phyloP scores from a whole-genome alignment of 306 rosid species.

The Casuarina glauca region DNA sequence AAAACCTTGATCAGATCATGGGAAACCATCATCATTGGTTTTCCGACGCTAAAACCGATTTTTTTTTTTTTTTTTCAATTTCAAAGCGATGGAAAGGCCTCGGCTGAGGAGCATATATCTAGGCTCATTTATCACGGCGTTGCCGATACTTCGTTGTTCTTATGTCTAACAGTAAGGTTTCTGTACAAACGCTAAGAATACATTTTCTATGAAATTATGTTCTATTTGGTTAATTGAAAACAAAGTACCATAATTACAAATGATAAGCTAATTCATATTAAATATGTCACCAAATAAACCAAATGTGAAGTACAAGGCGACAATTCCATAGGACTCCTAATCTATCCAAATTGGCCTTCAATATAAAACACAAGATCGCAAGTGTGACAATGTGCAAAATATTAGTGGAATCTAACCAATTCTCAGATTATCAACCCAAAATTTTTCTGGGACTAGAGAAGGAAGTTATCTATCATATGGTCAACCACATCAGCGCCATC shows the following conservation, averaged over 20 bases:
- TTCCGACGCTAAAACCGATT: no score
- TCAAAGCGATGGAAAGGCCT: no score
- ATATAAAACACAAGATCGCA: conserved; percentile 35
- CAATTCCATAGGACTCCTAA: conserved; percentile 16
- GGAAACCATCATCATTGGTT: no score
- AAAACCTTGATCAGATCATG: no score
- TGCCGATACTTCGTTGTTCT: background rate
- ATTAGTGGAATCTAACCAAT: conserved; percentile 23
- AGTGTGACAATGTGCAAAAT: conserved; percentile 19
- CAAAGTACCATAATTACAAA: conserved; percentile 5
- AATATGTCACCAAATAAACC: background rate
- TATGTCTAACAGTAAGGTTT: background rate
- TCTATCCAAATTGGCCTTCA: conserved; percentile 21
- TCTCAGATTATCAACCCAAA: conserved; percentile 23
- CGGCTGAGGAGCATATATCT: no score
- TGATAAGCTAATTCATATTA: conserved; percentile 5
- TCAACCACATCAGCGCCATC: conserved; percentile 92
- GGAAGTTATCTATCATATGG: conserved; percentile 88
- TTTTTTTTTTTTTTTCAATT: no score
- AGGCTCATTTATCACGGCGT: background rate
- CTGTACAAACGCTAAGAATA: background rate
- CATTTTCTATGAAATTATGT: background rate
- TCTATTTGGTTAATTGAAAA: background rate
- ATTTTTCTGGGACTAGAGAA: conserved; percentile 38
- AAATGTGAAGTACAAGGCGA: conserved; percentile 16